Evolutionary conservation across 2,329 filamentous ascomycete genomes (phyloP).

Genomic region (Diplodia mutila): DNA sequence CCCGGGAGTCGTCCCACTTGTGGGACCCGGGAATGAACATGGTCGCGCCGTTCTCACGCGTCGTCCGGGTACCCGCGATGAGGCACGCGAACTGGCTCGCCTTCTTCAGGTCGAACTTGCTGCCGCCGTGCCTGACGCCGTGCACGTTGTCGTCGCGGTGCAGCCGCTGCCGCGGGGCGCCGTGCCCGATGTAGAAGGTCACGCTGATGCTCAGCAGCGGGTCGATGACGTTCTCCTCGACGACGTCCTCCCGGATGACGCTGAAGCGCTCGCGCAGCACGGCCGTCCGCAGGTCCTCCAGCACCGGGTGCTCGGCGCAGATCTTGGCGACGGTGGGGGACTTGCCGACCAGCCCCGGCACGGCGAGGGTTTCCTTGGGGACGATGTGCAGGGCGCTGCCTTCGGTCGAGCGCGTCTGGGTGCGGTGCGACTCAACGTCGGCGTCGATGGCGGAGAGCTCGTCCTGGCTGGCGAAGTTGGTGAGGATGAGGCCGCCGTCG

Average conservation of each 20-base stretch:
- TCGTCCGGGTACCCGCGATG: slow-evolving; percentile 36
- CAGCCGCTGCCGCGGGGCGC: slow-evolving; percentile 37
- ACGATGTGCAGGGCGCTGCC: slow-evolving; percentile 31
- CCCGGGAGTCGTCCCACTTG: slow-evolving; percentile 37
- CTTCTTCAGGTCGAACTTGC: slow-evolving; percentile 27
- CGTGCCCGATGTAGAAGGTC: slow-evolving; percentile 36
- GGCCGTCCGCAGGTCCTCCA: slow-evolving; percentile 32
- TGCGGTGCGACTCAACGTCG: slow-evolving; percentile 29
- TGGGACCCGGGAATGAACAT: slow-evolving; percentile 41
- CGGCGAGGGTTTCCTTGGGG: slow-evolving; percentile 33
- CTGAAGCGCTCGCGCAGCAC: slow-evolving; percentile 35
- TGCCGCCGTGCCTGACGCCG: slow-evolving; percentile 32
- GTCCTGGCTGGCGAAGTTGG: slow-evolving; percentile 32
- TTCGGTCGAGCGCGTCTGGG: slow-evolving; percentile 16
- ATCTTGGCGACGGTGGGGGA: slow-evolving; percentile 34
- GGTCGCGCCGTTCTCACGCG: slow-evolving; percentile 39
- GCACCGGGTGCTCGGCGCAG: slow-evolving; percentile 30
- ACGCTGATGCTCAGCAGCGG: slow-evolving; percentile 37
- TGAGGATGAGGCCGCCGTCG: slow-evolving; percentile 42
- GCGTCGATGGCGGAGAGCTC: slow-evolving; percentile 34
- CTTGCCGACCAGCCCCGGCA: slow-evolving; percentile 39
- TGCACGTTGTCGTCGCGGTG: slow-evolving; percentile 42
- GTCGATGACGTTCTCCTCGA: slow-evolving; percentile 31
- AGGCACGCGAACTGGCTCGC: slow-evolving; percentile 35
- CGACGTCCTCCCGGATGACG: slow-evolving; percentile 31